Evolutionary conservation across 352 stramenopile species (phyloP), one percentile per base, ranked within the genome.

Genomic region (Thraustochytrium striatum): DNA sequence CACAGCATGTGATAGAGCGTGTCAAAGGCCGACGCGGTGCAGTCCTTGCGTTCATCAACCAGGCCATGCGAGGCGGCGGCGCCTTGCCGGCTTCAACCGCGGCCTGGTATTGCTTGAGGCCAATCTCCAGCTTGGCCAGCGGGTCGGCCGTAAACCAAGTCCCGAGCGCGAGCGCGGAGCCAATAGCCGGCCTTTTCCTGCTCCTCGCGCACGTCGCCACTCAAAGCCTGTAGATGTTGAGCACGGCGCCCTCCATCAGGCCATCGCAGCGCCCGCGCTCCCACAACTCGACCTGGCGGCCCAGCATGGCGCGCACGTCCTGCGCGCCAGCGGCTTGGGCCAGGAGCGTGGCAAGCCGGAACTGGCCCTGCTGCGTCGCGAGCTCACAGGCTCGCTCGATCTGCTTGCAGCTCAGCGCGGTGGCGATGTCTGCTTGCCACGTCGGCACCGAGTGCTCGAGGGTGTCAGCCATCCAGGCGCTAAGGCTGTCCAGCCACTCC

Each of bases 91-190:
- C 47, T 13, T 9, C 5, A 43, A 75, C 65, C 30, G 65, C 65
- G 35, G 7, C n/a, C 0, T 21, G 0, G 52, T 85, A 78, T 21
- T 65, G 39, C 5, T 57, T 69, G 33, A 92, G 73, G 5, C 86
- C 86, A 1, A 81, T 83, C 52, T 87, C 86, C 0, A 91, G 75
- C 13, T 85, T 85, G 35, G 83, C 87, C 3, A 85, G 84, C 13
- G 87, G 85, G 0, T 87, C 87, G 30, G 85, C 79, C 57, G 87
- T 88, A 80, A 89, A 92, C 88, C 88, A 92, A 44, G 91, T 83
- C 72, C 90, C 88, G 3, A 90, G 79, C 32, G 88, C 87, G 28
- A 92, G 83, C 36, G 5, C 80, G 78, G 21, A 91, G 82, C 88
- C 88, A 92, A 32, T 82, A 50, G 25, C 52, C 62, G 53, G 88